Evolutionary conservation across 345 rosid species (phyloP).

Genomic region (Xanthoceras sorbifolium): DNA sequence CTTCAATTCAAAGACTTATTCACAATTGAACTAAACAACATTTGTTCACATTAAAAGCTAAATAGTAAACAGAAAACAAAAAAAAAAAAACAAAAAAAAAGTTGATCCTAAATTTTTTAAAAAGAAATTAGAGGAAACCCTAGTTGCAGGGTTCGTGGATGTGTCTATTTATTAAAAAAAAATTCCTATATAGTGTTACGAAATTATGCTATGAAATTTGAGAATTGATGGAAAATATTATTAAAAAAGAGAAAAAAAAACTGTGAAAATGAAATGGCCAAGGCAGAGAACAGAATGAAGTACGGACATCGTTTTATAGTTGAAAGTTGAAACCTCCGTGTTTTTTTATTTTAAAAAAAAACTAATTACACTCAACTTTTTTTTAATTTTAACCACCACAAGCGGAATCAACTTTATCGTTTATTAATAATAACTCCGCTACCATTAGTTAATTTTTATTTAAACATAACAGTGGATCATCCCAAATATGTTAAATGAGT

Average conservation of each 20-base stretch:
- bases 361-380: too few species aligned
- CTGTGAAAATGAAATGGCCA: not conserved
- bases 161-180: not conserved
- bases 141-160: not conserved
- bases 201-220: not conserved
- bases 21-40: not conserved
- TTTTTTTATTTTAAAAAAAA: too few species aligned
- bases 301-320: not conserved
- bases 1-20: not conserved
- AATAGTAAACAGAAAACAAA: not conserved
- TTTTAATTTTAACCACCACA: too few species aligned
- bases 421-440: too few species aligned
- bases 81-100: not conserved
- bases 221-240: not conserved
- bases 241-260: not conserved
- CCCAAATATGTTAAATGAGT: too few species aligned
- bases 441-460: too few species aligned
- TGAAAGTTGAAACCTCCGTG: not conserved
- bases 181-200: too few species aligned
- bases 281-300: not conserved
- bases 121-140: conserved; percentile 12
- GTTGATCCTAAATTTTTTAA: not conserved
- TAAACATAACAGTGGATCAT: too few species aligned
- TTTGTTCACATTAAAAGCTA: not conserved
- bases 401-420: too few species aligned